phyloP scores from a whole-genome alignment of 805 yeast species.

The Schwanniomyces pseudopolymorphus region DNA sequence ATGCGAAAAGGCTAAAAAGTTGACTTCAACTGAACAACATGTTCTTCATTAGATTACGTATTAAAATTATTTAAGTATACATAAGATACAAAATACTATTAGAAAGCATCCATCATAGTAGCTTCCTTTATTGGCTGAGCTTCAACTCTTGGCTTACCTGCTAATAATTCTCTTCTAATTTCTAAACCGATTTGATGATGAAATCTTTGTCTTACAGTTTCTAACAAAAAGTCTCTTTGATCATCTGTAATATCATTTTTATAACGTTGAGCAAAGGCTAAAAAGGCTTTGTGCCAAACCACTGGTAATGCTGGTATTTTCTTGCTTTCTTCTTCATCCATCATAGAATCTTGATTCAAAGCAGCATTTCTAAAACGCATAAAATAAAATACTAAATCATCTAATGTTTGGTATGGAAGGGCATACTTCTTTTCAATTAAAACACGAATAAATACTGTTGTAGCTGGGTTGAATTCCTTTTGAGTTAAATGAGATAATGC shows the following conservation, averaged over 20 bases:
- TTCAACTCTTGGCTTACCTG: slow-evolving; percentile 70
- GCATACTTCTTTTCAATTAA: slow-evolving; percentile 94
- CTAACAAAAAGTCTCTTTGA: slow-evolving; percentile 91
- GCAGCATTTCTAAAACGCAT: slow-evolving; percentile 79
- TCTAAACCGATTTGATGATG: slow-evolving; percentile 92
- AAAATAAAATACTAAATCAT: slow-evolving; percentile 90
- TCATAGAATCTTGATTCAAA: slow-evolving; percentile 30
- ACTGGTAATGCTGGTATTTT: slow-evolving; percentile 74
- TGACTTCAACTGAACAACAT: slow-evolving; percentile 20
- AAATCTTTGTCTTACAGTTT: slow-evolving; percentile 84
- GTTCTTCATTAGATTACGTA: not conserved
- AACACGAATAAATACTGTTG: slow-evolving; percentile 85
- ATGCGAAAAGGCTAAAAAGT: slow-evolving; percentile 30
- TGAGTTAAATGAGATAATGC: slow-evolving; percentile 80
- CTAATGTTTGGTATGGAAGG: slow-evolving; percentile 93
- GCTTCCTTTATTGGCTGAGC: slow-evolving; percentile 29
- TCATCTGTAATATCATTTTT: slow-evolving; percentile 98
- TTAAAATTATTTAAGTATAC: slow-evolving; percentile 1
- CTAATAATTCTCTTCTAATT: slow-evolving; percentile 86
- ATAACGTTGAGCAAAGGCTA: slow-evolving; percentile 92
- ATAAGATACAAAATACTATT: slow-evolving; percentile 2
- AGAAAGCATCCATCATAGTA: slow-evolving; percentile 40
- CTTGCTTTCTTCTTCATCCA: slow-evolving; percentile 34
- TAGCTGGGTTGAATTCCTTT: slow-evolving; percentile 85
- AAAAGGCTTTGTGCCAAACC: slow-evolving; percentile 95